A percentile compares a stretch with the other conserved stretches of the same genome.
Conservation (phyloP, 1,284 basidiomycete species). For the Ganoderma sp. region DNA sequence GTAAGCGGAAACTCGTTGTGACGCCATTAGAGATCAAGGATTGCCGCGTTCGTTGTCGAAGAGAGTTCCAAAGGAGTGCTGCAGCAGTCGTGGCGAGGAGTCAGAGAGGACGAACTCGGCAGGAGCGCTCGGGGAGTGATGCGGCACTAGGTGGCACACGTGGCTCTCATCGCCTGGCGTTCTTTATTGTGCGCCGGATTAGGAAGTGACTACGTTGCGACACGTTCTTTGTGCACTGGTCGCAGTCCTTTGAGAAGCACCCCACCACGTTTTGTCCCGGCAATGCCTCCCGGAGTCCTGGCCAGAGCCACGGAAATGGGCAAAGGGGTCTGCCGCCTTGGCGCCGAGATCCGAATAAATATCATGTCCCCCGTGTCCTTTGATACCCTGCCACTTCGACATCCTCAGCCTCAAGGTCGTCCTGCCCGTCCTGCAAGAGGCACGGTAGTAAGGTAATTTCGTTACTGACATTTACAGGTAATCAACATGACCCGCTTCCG, state of each 20-base stretch:
- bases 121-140: background rate
- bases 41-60: background rate
- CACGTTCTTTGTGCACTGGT: background rate
- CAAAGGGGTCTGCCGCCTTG: conserved; percentile 23
- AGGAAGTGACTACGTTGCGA: background rate
- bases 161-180: background rate
- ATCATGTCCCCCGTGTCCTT: background rate
- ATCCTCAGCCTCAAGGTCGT: conserved; percentile 12
- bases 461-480: conserved; percentile 5
- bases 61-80: background rate
- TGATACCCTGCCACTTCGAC: background rate
- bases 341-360: conserved; percentile 14
- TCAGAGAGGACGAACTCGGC: background rate
- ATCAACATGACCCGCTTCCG: conserved; percentile 30
- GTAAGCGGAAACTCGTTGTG: conserved; percentile 42
- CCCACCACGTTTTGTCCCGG: conserved; percentile 3
- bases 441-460: conserved; percentile 17
- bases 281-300: conserved; percentile 2
- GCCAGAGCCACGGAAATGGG: conserved; percentile 13
- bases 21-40: conserved; percentile 21
- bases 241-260: conserved; percentile 9
- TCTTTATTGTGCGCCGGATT: conserved; percentile 20
- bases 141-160: background rate
- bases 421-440: conserved; percentile 21
- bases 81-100: no score